Percentiles rank a stretch among this genome's conserved stretches.
phyloP scores from a whole-genome alignment of 371 early-diverging fungal species.

The Basidiobolus heterosporus region DNA sequence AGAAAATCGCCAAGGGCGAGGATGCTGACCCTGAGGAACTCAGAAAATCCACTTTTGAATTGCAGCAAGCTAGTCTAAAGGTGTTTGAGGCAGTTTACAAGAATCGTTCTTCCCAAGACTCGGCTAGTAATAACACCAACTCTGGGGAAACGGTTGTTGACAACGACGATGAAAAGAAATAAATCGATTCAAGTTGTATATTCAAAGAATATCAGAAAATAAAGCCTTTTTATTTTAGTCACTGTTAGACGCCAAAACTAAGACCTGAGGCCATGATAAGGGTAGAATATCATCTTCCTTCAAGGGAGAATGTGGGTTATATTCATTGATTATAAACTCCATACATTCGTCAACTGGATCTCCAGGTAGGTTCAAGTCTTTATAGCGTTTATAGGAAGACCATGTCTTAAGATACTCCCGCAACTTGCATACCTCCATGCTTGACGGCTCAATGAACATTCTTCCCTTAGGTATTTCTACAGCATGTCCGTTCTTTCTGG shows the following conservation, averaged over 20 bases:
- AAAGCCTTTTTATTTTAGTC: too few species aligned
- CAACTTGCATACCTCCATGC: background rate
- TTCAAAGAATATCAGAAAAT: background rate
- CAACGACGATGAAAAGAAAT: background rate
- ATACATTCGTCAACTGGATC: background rate
- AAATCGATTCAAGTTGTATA: background rate
- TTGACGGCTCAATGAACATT: background rate
- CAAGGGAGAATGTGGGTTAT: too few species aligned
- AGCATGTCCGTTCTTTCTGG: too few species aligned
- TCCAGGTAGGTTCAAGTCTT: conserved; percentile 11
- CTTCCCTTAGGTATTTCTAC: too few species aligned
- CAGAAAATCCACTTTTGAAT: conserved; percentile 55
- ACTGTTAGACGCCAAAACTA: too few species aligned
- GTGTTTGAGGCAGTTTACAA: conserved; percentile 94
- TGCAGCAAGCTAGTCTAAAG: conserved; percentile 79
- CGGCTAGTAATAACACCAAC: conserved; percentile 1
- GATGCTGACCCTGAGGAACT: conserved; percentile 52
- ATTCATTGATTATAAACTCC: background rate
- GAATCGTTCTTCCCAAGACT: conserved; percentile 29
- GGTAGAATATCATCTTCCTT: too few species aligned
- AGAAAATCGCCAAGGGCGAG: conserved; percentile 43
- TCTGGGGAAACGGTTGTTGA: background rate
- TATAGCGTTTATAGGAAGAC: conserved; percentile 30
- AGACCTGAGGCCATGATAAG: too few species aligned
- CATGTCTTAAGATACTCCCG: conserved; percentile 28